Percentiles rank a stretch among this genome's conserved stretches.
phyloP scores from a whole-genome alignment of 164 flowering plant genomes.

The grape (Vitis vinifera) region ASM3070453v1 NC_081822.1:3997001-3997500 shows the following conservation, averaged over 20 bases:
- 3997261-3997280: constrained; percentile 14
- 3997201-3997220: neutral
- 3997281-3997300: constrained; percentile 20
- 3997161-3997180: constrained; percentile 12
- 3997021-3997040: constrained; percentile 20
- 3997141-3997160: constrained; percentile 15
- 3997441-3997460: neutral
- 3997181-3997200: neutral
- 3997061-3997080: constrained; percentile 25
- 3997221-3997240: neutral
- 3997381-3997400: constrained; percentile 15
- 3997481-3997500: constrained; percentile 18
- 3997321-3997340: constrained; percentile 23
- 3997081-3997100: constrained; percentile 21
- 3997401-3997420: neutral
- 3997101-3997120: constrained; percentile 23
- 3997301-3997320: constrained; percentile 12
- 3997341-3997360: constrained; percentile 30
- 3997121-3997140: constrained; percentile 16
- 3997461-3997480: constrained; percentile 20
- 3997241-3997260: constrained; percentile 11
- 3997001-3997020: constrained; percentile 19
- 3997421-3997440: neutral
- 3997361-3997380: constrained; percentile 1
- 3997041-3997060: constrained; percentile 16